phyloP scores from a whole-genome alignment of 768 basidiomycete genomes.

The Pholiota conissans region DNA sequence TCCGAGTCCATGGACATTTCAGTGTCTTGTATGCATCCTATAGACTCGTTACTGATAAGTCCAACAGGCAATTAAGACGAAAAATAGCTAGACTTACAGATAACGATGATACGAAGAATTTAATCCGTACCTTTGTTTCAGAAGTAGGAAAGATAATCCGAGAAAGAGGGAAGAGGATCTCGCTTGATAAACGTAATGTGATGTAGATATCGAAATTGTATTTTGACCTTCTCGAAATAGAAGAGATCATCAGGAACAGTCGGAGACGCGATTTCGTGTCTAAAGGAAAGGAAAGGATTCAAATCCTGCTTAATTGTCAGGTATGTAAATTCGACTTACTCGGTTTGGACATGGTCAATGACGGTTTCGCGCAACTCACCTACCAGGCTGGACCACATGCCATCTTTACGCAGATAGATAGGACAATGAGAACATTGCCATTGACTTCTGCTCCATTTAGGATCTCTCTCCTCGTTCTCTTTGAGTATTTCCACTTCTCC shows the following conservation, averaged over 20 bases:
- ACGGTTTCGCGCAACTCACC: not conserved
- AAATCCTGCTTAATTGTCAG: not conserved
- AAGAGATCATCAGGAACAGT: not conserved
- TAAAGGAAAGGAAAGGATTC: not conserved
- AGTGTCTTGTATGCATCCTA: too few species aligned
- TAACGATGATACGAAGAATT: too few species aligned
- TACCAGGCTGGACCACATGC: too few species aligned
- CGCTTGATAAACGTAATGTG: too few species aligned
- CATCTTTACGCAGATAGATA: not conserved
- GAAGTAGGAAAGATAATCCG: too few species aligned
- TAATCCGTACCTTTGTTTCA: too few species aligned
- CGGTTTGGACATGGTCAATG: not conserved
- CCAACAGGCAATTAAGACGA: too few species aligned
- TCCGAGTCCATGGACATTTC: too few species aligned
- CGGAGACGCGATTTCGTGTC: not conserved
- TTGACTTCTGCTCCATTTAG: not conserved
- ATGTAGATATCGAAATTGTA: not conserved
- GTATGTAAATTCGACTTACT: not conserved
- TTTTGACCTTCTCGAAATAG: not conserved
- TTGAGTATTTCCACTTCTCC: not conserved
- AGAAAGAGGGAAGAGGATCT: too few species aligned
- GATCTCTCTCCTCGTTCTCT: not conserved
- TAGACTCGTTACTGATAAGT: too few species aligned
- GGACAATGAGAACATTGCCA: not conserved
- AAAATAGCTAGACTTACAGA: too few species aligned